phyloP scores from a whole-genome alignment of 305 asterid species.

The Fraxinus floribunda region DNA sequence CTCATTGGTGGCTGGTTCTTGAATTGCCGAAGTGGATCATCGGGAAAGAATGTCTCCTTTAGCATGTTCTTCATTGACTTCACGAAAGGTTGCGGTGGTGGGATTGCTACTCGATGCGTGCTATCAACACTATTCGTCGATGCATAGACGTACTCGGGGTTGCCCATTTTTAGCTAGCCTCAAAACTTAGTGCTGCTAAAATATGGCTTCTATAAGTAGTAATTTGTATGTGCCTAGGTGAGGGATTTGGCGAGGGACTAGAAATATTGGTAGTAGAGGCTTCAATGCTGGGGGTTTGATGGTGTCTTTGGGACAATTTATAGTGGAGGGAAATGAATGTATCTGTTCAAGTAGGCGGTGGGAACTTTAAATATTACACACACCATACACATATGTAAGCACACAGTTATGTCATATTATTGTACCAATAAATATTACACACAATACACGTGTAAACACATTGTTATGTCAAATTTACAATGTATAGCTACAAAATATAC shows the following conservation, averaged over 20 bases:
- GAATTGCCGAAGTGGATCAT: constrained; percentile 47
- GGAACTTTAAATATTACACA: constrained; percentile 6
- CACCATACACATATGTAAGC: constrained; percentile 9
- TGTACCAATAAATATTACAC: background rate
- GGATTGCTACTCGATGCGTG: constrained; percentile 28
- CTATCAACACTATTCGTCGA: constrained; percentile 13
- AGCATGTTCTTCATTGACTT: constrained; percentile 36
- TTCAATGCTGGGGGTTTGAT: background rate
- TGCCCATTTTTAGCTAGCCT: constrained; percentile 42
- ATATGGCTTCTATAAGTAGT: background rate
- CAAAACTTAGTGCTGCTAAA: background rate
- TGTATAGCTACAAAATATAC: background rate
- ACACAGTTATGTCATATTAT: too few species aligned
- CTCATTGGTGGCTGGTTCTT: constrained; percentile 42
- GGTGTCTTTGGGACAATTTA: constrained; percentile 23
- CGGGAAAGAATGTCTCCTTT: constrained; percentile 47
- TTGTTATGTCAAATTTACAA: constrained; percentile 4
- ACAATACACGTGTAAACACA: constrained; percentile 18
- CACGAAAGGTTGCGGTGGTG: constrained; percentile 46
- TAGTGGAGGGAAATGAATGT: constrained; percentile 23
- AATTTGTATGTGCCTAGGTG: background rate
- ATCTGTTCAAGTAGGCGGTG: constrained; percentile 26
- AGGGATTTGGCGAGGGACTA: background rate
- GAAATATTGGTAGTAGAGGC: background rate
- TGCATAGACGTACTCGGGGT: constrained; percentile 44